Evolutionary conservation across 2,329 filamentous ascomycete genomes (phyloP).

Genomic region (Sporothrix pallida): DNA sequence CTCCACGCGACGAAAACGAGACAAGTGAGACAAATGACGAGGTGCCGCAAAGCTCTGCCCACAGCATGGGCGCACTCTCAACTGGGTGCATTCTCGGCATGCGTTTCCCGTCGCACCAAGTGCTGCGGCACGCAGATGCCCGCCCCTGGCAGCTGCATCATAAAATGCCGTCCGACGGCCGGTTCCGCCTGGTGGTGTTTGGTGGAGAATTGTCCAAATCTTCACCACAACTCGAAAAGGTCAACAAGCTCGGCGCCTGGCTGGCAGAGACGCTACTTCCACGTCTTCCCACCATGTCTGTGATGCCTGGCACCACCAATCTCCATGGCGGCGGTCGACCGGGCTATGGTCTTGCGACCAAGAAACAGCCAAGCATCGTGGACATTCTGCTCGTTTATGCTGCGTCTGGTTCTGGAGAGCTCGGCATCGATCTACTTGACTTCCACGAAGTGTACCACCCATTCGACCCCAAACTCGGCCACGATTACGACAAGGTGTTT

Average conservation of each 20-base stretch:
- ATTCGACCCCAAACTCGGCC: conserved; percentile 54
- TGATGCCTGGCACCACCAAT: conserved; percentile 41
- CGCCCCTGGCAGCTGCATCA: conserved; percentile 64
- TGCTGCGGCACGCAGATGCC: conserved; percentile 64
- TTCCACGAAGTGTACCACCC: conserved; percentile 58
- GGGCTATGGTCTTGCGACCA: conserved; percentile 10
- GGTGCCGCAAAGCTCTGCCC: conserved; percentile 31
- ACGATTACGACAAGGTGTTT: conserved; percentile 63
- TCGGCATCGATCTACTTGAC: conserved; percentile 50
- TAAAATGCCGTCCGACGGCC: conserved; percentile 60
- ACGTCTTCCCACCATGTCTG: conserved; percentile 45
- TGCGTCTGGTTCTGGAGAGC: conserved; percentile 33
- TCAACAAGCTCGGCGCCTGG: conserved; percentile 55
- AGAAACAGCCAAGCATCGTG: conserved; percentile 44
- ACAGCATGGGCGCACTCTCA: conserved; percentile 51
- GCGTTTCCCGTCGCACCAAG: conserved; percentile 64
- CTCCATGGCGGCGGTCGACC: conserved; percentile 36
- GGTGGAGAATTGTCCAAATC: conserved; percentile 59
- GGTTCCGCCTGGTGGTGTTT: conserved; percentile 66
- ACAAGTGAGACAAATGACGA: background rate
- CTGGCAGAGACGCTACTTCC: conserved; percentile 49
- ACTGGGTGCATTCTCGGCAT: conserved; percentile 57
- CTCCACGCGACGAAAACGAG: background rate
- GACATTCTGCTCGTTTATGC: conserved; percentile 68
- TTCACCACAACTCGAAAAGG: conserved; percentile 32